Base-by-base conservation (phyloP, 176 grass and related monocot species). In the Melocanna baccifera region DNA sequence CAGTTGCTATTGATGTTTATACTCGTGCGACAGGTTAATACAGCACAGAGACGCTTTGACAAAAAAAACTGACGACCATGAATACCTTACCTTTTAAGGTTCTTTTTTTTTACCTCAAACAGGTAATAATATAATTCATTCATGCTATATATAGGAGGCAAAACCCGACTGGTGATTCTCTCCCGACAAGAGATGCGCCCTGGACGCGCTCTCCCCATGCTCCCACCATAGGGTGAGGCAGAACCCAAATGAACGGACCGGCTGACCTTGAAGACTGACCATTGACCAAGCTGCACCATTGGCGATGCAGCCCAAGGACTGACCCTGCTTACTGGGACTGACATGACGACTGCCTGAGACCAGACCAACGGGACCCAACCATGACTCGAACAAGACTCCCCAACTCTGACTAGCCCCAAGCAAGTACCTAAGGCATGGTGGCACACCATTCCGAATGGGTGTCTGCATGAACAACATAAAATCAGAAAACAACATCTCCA, bases 111-210 rank as follows among this genome's bases (percentile, higher is more conserved):
- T 69, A 87, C 89, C 89, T 91, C 85, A 87, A 58, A 86, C 84
- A 62, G 72, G 76, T 59, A 88, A 81, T 42, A 76, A 89, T 78
- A 86, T 86, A 86, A 85, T 73, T 76, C 84, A 65, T 84, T 76
- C 84, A 84, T 75, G 69, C 69, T 92, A 84, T 92, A 84, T 92
- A 92, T 88, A 84, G 80, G 84, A 87, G 90, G 90, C 80, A 87
- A 86, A 92, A 89, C 34, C 81, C 69, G 16, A 83, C 73, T 68
- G 23, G 20, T 37, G 43, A 69, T 66, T 69, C 26, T 66, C 51
- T 74, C 71, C 80, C 80, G 75, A 87, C 85, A 84, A 84, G 75
- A 75, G 80, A 78, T 80, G 83, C 68, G 39, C 67, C 48, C 66
- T 87, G 68, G 61, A 87, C 28, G 15, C 42, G 73, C 76, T 69